Percentiles rank a stretch among this genome's conserved stretches.
Evolutionary conservation across 805 yeast genomes (phyloP).

Genomic region (Saturnispora gosingensis): DNA sequence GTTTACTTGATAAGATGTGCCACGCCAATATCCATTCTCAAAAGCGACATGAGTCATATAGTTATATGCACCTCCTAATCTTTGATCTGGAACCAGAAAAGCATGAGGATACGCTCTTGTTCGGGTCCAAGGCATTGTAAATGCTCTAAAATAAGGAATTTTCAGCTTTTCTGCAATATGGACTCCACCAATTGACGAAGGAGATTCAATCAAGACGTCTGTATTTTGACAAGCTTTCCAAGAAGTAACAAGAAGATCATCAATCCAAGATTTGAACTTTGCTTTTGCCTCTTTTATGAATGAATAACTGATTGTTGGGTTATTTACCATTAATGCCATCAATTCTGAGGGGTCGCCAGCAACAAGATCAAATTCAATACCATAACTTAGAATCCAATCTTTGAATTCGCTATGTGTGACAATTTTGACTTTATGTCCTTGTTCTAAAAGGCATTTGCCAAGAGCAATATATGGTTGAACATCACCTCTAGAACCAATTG

Average conservation of each 20-base stretch:
- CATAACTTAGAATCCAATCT: conserved; percentile 62
- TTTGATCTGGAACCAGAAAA: conserved; percentile 87
- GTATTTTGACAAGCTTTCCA: conserved; percentile 84
- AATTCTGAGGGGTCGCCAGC: conserved; percentile 93
- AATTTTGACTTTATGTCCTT: conserved; percentile 78
- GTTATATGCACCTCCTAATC: conserved; percentile 86
- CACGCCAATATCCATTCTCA: conserved; percentile 90
- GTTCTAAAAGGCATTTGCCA: conserved; percentile 66
- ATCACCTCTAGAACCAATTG: conserved; percentile 94
- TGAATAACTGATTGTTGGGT: conserved; percentile 77
- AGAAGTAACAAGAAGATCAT: conserved; percentile 56
- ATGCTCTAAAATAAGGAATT: conserved; percentile 88
- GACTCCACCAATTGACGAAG: conserved; percentile 91
- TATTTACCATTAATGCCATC: conserved; percentile 87
- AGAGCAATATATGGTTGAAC: conserved; percentile 93
- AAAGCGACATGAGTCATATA: conserved; percentile 87
- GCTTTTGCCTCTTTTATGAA: conserved; percentile 75
- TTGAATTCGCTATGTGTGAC: conserved; percentile 81
- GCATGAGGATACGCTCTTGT: conserved; percentile 97
- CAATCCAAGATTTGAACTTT: conserved; percentile 77
- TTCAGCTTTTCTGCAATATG: conserved; percentile 90
- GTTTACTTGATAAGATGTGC: conserved; percentile 79
- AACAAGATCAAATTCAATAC: conserved; percentile 57
- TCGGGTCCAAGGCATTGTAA: conserved; percentile 98
- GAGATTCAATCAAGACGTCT: conserved; percentile 88